phyloP scores from a whole-genome alignment of 192 early-diverging fungal genomes.

The Neocallimastix lanati region DNA sequence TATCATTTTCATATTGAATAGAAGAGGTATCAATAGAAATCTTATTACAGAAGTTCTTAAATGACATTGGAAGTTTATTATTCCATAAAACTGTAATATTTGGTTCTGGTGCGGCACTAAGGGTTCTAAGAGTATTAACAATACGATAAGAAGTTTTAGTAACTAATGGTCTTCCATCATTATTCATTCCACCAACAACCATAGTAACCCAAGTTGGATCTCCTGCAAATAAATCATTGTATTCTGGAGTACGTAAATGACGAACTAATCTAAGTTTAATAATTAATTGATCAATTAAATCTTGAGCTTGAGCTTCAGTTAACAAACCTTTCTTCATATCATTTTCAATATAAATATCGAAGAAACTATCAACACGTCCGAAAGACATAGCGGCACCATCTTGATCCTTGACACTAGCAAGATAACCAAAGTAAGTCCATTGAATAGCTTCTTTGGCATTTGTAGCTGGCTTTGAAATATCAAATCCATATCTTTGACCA shows the following conservation, averaged over 20 bases:
- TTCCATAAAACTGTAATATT: conserved; percentile 8
- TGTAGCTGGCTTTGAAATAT: conserved; percentile 1
- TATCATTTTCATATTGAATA: conserved; percentile 6
- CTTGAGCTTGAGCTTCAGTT: conserved; percentile 7
- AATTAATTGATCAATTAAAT: conserved; percentile 6
- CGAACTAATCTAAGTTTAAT: conserved; percentile 8
- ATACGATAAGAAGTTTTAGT: conserved; percentile 5
- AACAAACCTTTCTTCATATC: conserved; percentile 4
- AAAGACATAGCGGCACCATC: conserved; percentile 8
- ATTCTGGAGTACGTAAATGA: conserved; percentile 5
- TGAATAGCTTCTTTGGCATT: conserved; percentile 5
- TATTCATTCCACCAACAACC: conserved; percentile 5
- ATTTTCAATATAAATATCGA: conserved; percentile 6
- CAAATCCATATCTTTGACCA: conserved; percentile 5
- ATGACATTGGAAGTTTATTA: neutral
- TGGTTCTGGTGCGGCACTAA: conserved; percentile 6
- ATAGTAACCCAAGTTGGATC: conserved; percentile 8
- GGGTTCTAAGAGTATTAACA: conserved; percentile 4
- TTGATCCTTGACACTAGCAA: conserved; percentile 8
- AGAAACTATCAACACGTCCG: conserved; percentile 7
- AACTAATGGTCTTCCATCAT: conserved; percentile 3
- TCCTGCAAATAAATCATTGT: conserved; percentile 6
- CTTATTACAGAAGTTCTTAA: conserved; percentile 2
- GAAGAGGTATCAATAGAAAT: conserved; percentile 8
- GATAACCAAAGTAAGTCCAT: conserved; percentile 9